Evolutionary conservation across 208 protist genomes (phyloP).

Genomic region (Wallacemonas rigidus): DNA sequence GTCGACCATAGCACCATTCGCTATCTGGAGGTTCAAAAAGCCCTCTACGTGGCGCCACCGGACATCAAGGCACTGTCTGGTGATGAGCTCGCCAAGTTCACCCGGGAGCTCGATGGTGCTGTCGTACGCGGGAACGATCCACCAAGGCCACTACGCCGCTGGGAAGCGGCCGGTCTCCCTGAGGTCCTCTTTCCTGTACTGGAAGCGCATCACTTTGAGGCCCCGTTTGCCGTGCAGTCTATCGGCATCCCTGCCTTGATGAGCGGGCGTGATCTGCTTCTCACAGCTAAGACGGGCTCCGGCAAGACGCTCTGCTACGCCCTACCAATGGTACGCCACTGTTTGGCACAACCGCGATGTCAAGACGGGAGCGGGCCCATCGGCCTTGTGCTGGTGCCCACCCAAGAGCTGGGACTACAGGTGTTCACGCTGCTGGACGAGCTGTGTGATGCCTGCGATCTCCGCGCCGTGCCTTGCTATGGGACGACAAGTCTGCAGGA

Average conservation of each 20-base stretch:
- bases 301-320: constrained; percentile 95
- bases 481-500: constrained; percentile 73
- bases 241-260: constrained; percentile 83
- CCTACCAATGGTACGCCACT: constrained; percentile 91
- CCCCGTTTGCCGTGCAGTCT: constrained; percentile 90
- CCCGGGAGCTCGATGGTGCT: constrained; percentile 81
- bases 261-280: constrained; percentile 86
- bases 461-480: constrained; percentile 75
- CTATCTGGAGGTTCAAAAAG: constrained; percentile 68
- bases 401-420: constrained; percentile 93
- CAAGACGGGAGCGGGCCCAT: constrained; percentile 86
- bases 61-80: constrained; percentile 64
- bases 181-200: constrained; percentile 72
- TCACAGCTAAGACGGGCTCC: constrained; percentile 93
- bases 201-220: constrained; percentile 44
- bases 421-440: constrained; percentile 78
- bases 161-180: constrained; percentile 79
- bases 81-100: constrained; percentile 58
- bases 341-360: constrained; percentile 80
- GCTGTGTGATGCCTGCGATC: constrained; percentile 49
- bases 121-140: constrained; percentile 43
- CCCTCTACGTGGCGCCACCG: constrained; percentile 83
- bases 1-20: constrained; percentile 66
- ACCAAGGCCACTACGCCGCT: constrained; percentile 65
- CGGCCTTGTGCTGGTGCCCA: constrained; percentile 91